Base-by-base conservation (phyloP, 2,329 filamentous ascomycete genomes). In the Blastomyces percursus region DNA sequence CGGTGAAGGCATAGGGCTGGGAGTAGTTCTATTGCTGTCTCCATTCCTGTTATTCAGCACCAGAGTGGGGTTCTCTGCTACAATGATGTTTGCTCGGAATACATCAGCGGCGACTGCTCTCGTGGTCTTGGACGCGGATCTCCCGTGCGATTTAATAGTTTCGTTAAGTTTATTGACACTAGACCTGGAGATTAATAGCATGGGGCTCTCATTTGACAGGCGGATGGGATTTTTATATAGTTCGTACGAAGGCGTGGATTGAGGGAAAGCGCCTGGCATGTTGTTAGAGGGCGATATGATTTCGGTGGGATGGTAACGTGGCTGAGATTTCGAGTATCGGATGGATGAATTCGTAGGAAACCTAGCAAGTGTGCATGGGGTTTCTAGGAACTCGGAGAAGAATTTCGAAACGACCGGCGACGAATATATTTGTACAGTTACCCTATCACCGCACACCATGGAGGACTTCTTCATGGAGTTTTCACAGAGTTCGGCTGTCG, bases 131-230 rank as follows among this genome's bases (percentile, higher is more conserved):
- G 63, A 63, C 6, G 84, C 84, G 24, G 83, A 83, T n/a, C 77
- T 80, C 3, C 76, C 74, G 61, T 77, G 79, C 9, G 77, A 75
- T 66, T 81, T 81, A 68, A 97, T 94, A 14, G 84, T 79, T 64
- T 82, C 78, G 70, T 97, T 97, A 8, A 97, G 77, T 1, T 82
- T 82, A 56, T 90, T 86, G 57, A 97, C 82, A 67, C 91, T 96
- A 11, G 89, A 86, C 61, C 85, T 82, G 24, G 90, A 91, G 62
- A 97, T 87, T 56, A 90, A 84, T 0, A 99, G 82, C 54, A 99
- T 95, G 0, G 94, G 93, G 61, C 91, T 96, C 74, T 97, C 94
- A 72, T 99, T 99, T 30, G 92, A 89, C 2, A 99, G 79, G 0
- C 94, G 78, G 42, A 97, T 91, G 3, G 86, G 71, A 56, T 67